These are phyloP conservation scores for Saccharomyces hybrid DNA, from an alignment of 1,139 yeast species.

Conservation along the genomic window DNA sequence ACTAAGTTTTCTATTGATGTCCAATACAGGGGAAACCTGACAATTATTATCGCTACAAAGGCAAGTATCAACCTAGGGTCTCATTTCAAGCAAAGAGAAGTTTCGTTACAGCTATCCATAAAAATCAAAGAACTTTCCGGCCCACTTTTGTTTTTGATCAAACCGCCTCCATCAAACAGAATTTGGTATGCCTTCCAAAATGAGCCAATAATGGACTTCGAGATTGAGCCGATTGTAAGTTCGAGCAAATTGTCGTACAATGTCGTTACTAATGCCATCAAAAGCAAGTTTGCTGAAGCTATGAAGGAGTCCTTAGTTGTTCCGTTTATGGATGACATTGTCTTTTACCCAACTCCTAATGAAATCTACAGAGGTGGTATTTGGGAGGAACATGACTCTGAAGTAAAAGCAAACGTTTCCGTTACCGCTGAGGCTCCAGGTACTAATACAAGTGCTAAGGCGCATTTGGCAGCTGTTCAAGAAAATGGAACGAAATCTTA, in stretches of 20 bases:
- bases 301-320: constrained; percentile 69
- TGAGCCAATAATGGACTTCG: constrained; percentile 68
- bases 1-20: constrained; percentile 56
- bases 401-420: no score
- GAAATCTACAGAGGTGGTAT: constrained; percentile 87
- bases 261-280: constrained; percentile 72
- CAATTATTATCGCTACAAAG: constrained; percentile 72
- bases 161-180: constrained; percentile 86
- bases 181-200: constrained; percentile 83
- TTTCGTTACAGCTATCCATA: constrained; percentile 66
- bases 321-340: constrained; percentile 85
- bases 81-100: constrained; percentile 69
- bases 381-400: constrained; percentile 46
- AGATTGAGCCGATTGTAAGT: constrained; percentile 82
- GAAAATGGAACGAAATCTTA: not conserved
- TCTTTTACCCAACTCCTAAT: constrained; percentile 53
- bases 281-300: constrained; percentile 70
- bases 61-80: constrained; percentile 66
- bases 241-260: constrained; percentile 71
- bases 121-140: constrained; percentile 67
- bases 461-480: not conserved
- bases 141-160: constrained; percentile 56
- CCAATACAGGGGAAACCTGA: constrained; percentile 63
- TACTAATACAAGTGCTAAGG: not conserved
- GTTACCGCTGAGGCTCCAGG: not conserved